Base-by-base conservation (phyloP, 2,329 filamentous ascomycete species). In the Aureobasidium sp. region DNA sequence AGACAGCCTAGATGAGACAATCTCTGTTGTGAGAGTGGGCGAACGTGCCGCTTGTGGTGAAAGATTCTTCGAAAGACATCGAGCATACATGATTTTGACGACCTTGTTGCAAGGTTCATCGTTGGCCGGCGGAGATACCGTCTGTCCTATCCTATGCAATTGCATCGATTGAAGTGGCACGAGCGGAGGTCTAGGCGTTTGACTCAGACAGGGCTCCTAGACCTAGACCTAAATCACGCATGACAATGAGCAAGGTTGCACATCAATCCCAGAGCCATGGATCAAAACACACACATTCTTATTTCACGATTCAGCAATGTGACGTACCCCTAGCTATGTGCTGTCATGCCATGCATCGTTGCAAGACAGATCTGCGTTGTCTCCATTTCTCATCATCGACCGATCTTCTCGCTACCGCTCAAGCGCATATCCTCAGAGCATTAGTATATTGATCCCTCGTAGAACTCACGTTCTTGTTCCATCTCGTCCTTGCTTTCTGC, bases 251-350 rank as follows among this genome's bases (percentile, higher is more conserved):
- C 48, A 34, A 51, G 49, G 49, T n/a, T 32, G 11, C 25, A 45
- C 39, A 25, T 36, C 27, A 11, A 39, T 36, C n/a, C 53, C 53
- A 57, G 53, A 36, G 30, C 53, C 53, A 57, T 30, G 53, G 53
- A 45, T 57, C 53, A 57, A 45, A 57, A 44, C 53, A 57, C 53
- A 54, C 27, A 44, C 39, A 32, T 34, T 45, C 29, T 57, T 36
- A 29, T 44, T 34, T 41, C 13, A 30, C 39, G 41, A 44, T 21
- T 34, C 41, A 57, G 53, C 53, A 36, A 57, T 57, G 53, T 57
- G 53, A 57, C 25, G n/a, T 57, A 44, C 39, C n/a, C 29, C 39
- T 34, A 45, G 53, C 53, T 45, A 57, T 36, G 29, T 27, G 44
- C 39, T 57, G 50, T 42, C 50, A 53, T 25, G 50, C 41, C 39